Evolutionary conservation across 306 rosid species (phyloP), one percentile per base, ranked within the genome.

Genomic region (Cucumis melo): DNA sequence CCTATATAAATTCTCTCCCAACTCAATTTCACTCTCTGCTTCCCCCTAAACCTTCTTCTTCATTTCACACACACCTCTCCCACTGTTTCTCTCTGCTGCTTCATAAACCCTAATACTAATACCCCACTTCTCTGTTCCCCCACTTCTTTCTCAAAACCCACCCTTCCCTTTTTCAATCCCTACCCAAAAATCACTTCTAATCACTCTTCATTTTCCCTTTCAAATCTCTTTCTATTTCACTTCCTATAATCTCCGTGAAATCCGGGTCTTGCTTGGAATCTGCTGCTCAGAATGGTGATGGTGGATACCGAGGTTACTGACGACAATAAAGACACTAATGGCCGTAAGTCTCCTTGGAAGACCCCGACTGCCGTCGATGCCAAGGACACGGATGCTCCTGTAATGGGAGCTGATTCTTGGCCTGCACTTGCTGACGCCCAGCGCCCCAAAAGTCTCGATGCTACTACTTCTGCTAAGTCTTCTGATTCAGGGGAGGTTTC

Each of bases 271-370:
- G 21, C 24, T 46, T 48, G 58, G 75, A 72, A 48, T 71, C 41
- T 71, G 8, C 15, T 48, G 24, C 59, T 48, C 41, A 44, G 78
- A 76, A 92, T 94, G 95, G 90, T 90, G 81, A 87, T 77, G 89
- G 95, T 85, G 72, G 99, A 92, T 16, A 87, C 77, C 83, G 93
- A 91, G 79, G 82, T 78, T 60, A 88, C 83, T 66, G 85, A 83
- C 23, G 86, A 81, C 34, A 77, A 74, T 77, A 91, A 82, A 82
- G 97, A 86, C 73, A 67, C 75, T 60, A 82, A 56, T 81, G 97
- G 76, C 23, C 94, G 92, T 13, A 90, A 85, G 87, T 90, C 96
- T 11, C 93, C 99, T 2, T 94, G 97, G 97, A 94, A 89, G 84
- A 90, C 92, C 21, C 92, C 90, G 6, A 54, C 50, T 2, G 12